Conservation (phyloP, 164 flowering plant species). For the Chimonanthus salicifolius region DNA sequence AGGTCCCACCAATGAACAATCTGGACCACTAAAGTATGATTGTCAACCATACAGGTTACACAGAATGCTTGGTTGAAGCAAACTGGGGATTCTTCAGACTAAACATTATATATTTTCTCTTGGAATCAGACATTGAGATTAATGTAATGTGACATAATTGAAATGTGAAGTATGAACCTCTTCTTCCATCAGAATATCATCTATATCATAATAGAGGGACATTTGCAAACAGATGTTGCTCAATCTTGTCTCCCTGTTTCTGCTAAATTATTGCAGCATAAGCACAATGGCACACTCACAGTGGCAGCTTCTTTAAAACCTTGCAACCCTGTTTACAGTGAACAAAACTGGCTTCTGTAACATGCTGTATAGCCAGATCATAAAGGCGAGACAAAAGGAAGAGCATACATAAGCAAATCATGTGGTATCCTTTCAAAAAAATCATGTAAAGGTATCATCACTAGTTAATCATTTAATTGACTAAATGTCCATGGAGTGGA, state of each 20-base stretch:
- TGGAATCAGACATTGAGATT: neutral
- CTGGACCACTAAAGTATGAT: neutral
- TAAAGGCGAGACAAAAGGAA: neutral
- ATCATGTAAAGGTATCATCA: neutral
- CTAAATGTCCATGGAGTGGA: neutral
- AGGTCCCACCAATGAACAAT: neutral
- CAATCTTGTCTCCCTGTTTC: neutral
- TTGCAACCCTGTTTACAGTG: neutral
- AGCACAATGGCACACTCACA: neutral
- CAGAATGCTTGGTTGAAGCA: neutral
- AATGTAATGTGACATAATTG: neutral
- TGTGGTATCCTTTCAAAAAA: neutral
- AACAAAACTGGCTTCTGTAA: neutral
- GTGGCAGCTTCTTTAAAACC: neutral
- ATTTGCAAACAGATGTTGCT: constrained; percentile 18
- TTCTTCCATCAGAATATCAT: constrained; percentile 76
- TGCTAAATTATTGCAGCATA: too few species aligned
- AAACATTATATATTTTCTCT: neutral
- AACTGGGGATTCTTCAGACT: neutral
- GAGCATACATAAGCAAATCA: neutral
- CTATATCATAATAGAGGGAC: constrained; percentile 64
- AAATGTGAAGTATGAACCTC: constrained; percentile 39
- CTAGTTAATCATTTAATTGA: neutral
- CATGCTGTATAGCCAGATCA: neutral
- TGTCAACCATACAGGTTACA: neutral